Percentiles rank a stretch among this genome's conserved stretches.
Conservation (phyloP, 179 eudicot genomes). For the Carnegiea gigantea region DNA sequence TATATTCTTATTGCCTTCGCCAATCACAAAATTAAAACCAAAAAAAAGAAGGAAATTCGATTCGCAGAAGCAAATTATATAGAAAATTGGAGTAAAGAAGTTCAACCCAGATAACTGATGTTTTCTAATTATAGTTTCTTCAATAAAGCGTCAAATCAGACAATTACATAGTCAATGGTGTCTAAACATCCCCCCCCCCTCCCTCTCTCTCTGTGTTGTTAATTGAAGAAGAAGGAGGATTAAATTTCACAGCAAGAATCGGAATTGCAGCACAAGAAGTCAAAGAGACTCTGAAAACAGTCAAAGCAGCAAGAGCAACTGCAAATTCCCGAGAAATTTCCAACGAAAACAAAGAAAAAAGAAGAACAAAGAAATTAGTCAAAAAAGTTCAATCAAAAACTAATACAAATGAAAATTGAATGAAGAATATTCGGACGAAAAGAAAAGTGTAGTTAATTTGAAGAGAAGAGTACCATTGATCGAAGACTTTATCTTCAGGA, state of each 20-base stretch:
- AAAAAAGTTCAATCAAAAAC: neutral
- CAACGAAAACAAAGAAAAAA: too few relatives aligned
- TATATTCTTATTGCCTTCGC: too few relatives aligned
- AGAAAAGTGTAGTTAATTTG: too few relatives aligned
- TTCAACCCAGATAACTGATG: too few relatives aligned
- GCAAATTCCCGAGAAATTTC: neutral
- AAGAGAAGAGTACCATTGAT: slow-evolving; percentile 20
- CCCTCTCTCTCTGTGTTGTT: too few relatives aligned
- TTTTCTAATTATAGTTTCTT: neutral
- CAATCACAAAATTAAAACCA: too few relatives aligned
- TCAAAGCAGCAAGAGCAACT: slow-evolving; percentile 34
- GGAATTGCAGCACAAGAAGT: slow-evolving; percentile 35
- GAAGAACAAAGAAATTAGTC: neutral
- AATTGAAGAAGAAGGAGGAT: too few relatives aligned
- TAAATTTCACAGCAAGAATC: slow-evolving; percentile 11
- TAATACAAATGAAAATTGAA: neutral
- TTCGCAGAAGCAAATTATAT: too few relatives aligned
- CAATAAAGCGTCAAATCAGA: neutral
- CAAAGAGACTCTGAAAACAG: slow-evolving; percentile 26
- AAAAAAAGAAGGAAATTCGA: too few relatives aligned
- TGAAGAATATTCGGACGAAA: too few relatives aligned
- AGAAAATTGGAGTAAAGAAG: neutral
- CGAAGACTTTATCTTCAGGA: slow-evolving; percentile 17
- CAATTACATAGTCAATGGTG: neutral
- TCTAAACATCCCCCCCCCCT: neutral